These are phyloP conservation scores for Stenogyne calaminthoides DNA, from an alignment of 305 asterid species.

Conservation along the genomic window DNA sequence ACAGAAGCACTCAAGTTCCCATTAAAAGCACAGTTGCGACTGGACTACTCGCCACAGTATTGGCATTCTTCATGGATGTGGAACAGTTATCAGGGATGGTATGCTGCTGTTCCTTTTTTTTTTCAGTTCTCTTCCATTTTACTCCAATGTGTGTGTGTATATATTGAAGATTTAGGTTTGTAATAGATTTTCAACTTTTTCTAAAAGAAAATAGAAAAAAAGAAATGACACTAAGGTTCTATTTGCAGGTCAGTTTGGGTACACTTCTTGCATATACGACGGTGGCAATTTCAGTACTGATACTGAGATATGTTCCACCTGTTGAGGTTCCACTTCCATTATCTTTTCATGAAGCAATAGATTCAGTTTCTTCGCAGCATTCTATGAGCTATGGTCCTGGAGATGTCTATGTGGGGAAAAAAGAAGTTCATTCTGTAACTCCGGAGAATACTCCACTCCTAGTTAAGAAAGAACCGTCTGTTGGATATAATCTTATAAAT, in stretches of 20 bases:
- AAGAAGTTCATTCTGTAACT: conserved; percentile 31
- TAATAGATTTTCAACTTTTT: conserved; percentile 20
- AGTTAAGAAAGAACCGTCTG: conserved; percentile 42
- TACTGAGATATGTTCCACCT: conserved; percentile 94
- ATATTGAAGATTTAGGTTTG: neutral
- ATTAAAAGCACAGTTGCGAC: conserved; percentile 77
- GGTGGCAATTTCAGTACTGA: conserved; percentile 82
- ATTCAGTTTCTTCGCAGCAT: conserved; percentile 65
- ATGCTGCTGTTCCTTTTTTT: conserved; percentile 22
- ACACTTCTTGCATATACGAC: conserved; percentile 88
- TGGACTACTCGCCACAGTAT: conserved; percentile 68
- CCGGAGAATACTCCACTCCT: conserved; percentile 52
- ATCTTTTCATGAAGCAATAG: conserved; percentile 80
- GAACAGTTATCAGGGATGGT: conserved; percentile 96
- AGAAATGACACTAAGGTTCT: neutral
- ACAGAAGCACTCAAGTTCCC: conserved; percentile 72
- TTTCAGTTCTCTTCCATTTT: neutral
- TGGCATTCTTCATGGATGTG: conserved; percentile 92
- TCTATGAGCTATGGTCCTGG: conserved; percentile 37
- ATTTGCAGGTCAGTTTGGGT: conserved; percentile 92
- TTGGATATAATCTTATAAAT: conserved; percentile 48
- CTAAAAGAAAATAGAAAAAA: neutral
- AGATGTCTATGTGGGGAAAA: conserved; percentile 39
- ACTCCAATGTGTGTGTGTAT: neutral
- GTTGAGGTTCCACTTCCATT: conserved; percentile 81